Percentiles rank a stretch among this genome's conserved stretches.
These are phyloP conservation scores for Monilinia vaccinii-corymbosi DNA, from an alignment of 2,329 filamentous ascomycete species.

Conservation along the genomic window DNA sequence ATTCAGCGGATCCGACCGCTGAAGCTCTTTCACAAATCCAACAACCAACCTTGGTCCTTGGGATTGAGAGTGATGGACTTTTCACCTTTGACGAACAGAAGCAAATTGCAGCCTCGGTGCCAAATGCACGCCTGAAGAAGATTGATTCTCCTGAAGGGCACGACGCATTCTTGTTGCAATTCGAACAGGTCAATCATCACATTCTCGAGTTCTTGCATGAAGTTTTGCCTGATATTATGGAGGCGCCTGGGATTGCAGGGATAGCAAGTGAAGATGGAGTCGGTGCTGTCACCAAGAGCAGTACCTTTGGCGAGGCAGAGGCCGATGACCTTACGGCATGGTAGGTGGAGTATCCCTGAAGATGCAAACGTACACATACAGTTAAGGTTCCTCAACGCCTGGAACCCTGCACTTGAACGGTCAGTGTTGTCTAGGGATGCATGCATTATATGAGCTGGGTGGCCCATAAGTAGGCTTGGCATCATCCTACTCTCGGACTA, in stretches of 20 bases:
- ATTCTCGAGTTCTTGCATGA: conserved; percentile 76
- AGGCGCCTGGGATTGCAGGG: conserved; percentile 39
- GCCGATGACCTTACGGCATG: conserved; percentile 94
- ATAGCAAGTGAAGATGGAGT: conserved; percentile 39
- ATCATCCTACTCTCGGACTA: too few relatives aligned
- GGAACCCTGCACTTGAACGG: background rate
- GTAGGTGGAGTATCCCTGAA: conserved; percentile 38
- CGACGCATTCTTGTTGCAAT: conserved; percentile 92
- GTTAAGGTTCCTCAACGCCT: background rate
- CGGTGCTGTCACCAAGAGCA: conserved; percentile 68
- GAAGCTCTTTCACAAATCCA: conserved; percentile 73
- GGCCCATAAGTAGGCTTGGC: too few relatives aligned
- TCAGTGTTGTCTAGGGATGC: background rate
- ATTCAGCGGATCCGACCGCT: conserved; percentile 41
- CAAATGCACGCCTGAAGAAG: conserved; percentile 65
- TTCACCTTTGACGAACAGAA: conserved; percentile 97
- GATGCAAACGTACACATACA: background rate
- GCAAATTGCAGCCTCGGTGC: conserved; percentile 76
- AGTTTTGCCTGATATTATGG: conserved; percentile 83
- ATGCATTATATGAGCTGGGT: too few relatives aligned
- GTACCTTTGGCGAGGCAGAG: conserved; percentile 91
- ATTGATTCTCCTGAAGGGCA: conserved; percentile 95
- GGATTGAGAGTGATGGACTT: conserved; percentile 90
- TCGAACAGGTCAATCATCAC: conserved; percentile 90
- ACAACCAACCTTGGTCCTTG: conserved; percentile 83